These are phyloP conservation scores for Xylariaceae sp. DNA, from an alignment of 2,329 filamentous ascomycete genomes.

Conservation along the genomic window DNA sequence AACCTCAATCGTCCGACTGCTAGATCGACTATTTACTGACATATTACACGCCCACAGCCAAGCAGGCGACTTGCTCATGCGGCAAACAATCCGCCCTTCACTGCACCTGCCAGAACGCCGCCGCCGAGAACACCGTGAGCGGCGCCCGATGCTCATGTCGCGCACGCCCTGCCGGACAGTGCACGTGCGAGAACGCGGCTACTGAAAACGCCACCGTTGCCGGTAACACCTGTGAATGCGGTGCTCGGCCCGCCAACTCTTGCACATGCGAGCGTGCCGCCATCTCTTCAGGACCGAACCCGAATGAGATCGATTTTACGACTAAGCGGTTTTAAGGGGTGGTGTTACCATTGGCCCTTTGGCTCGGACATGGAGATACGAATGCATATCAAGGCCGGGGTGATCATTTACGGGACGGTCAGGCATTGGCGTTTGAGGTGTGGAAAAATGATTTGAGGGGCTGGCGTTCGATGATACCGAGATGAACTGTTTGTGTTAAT, in stretches of 20 bases:
- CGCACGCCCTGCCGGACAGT: slow-evolving; percentile 71
- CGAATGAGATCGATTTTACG: slow-evolving; percentile 84
- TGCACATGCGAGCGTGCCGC: slow-evolving; percentile 80
- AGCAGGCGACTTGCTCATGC: slow-evolving; percentile 76
- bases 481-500: too few species aligned
- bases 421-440: background rate
- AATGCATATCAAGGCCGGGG: background rate
- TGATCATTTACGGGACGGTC: background rate
- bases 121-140: slow-evolving; percentile 66
- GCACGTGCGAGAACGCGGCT: slow-evolving; percentile 71
- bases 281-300: slow-evolving; percentile 57
- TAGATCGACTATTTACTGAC: slow-evolving; percentile 5
- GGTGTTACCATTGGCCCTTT: background rate
- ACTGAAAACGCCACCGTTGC: slow-evolving; percentile 62
- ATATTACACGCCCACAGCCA: slow-evolving; percentile 39
- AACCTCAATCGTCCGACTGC: background rate
- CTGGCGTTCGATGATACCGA: background rate
- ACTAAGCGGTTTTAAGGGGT: slow-evolving; percentile 48
- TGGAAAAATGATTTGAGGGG: background rate
- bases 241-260: slow-evolving; percentile 63
- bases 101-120: slow-evolving; percentile 77
- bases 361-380: background rate
- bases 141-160: slow-evolving; percentile 81
- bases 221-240: slow-evolving; percentile 70
- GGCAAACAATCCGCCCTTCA: slow-evolving; percentile 81